A percentile compares a stretch with the other conserved stretches of the same genome.
Evolutionary conservation across 805 yeast genomes (phyloP).

Genomic region (Yarrowia phangngaensis): DNA sequence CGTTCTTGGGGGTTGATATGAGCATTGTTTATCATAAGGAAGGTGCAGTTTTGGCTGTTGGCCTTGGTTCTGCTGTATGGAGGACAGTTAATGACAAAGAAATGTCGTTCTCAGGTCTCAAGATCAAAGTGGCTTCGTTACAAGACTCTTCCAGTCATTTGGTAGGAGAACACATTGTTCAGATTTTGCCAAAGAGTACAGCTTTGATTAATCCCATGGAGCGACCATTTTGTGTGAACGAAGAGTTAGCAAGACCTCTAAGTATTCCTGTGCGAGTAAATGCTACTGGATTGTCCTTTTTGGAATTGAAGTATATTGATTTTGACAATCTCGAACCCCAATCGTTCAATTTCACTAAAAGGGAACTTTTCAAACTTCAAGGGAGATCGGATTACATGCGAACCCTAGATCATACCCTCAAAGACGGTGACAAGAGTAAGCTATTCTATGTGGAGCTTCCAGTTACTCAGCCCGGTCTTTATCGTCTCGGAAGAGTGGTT

Average conservation of each 20-base stretch:
- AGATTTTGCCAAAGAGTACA: constrained; percentile 86
- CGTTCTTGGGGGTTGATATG: constrained; percentile 40
- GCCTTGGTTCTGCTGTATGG: constrained; percentile 32
- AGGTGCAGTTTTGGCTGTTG: constrained; percentile 28
- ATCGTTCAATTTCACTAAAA: constrained; percentile 52
- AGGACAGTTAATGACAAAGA: constrained; percentile 36
- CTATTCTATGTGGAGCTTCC: constrained; percentile 60
- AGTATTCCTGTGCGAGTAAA: constrained; percentile 74
- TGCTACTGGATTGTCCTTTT: constrained; percentile 65
- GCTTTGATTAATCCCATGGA: constrained; percentile 76
- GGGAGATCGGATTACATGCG: constrained; percentile 28
- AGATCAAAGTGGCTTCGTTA: constrained; percentile 37
- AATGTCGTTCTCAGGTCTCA: constrained; percentile 38
- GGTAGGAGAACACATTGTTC: constrained; percentile 79
- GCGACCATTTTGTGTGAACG: constrained; percentile 54
- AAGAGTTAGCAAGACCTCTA: constrained; percentile 36
- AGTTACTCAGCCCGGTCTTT: constrained; percentile 67
- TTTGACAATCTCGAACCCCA: constrained; percentile 50
- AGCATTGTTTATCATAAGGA: constrained; percentile 24
- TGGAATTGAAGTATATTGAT: constrained; percentile 57
- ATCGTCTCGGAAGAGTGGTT: constrained; percentile 60
- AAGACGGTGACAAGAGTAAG: constrained; percentile 26
- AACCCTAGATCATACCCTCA: constrained; percentile 7
- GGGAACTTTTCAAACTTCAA: constrained; percentile 48
- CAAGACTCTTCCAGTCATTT: constrained; percentile 53